Evolutionary conservation across 2,329 filamentous ascomycete genomes (phyloP), one percentile per base, ranked within the genome.

Genomic region (Apiospora malaysiana): DNA sequence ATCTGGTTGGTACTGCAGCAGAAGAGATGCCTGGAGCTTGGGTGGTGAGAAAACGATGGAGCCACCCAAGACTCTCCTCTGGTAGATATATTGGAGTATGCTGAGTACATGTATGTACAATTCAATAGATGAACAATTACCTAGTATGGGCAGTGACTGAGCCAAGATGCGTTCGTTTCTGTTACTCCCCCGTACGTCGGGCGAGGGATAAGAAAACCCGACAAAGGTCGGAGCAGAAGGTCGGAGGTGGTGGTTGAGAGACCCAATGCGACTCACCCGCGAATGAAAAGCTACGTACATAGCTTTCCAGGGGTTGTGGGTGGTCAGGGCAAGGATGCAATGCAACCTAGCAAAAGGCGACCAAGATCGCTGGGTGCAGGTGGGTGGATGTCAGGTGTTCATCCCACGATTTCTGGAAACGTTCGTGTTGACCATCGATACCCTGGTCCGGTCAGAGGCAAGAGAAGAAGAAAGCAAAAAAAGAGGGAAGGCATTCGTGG

Each of bases 341-440:
- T 59, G 51, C 51, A 59, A 59, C 51, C 51, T 37, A 27, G 51
- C 51, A 16, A 59, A 59, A 59, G 6, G 51, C 51, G 51, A 59
- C 51, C 51, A 32, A 59, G 51, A 59, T 59, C 51, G 21, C 27
- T 59, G 27, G 27, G 51, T 59, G 27, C 51, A 59, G 56, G 56
- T 63, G 56, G 56, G 32, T 63, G 56, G 56, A 63, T 63, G 56
- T 63, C 32, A 23, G 27, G 32, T 63, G 56, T 40, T 63, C 56
- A n/a, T 63, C 56, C 56, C 32, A 40, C 56, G 32, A 40, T 63
- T n/a, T 63, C 32, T 23, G 32, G 56, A n/a, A 32, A 18, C 18
- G 56, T n/a, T 40, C 56, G 56, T 27, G 56, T 63, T 40, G 18
- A n/a, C 8, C 32, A 4, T 27, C 7, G 51, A 40, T 10, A 40